These are phyloP conservation scores for Amphirosellinia nigrospora DNA, from an alignment of 495 filamentous ascomycete species.

Conservation along the genomic window DNA sequence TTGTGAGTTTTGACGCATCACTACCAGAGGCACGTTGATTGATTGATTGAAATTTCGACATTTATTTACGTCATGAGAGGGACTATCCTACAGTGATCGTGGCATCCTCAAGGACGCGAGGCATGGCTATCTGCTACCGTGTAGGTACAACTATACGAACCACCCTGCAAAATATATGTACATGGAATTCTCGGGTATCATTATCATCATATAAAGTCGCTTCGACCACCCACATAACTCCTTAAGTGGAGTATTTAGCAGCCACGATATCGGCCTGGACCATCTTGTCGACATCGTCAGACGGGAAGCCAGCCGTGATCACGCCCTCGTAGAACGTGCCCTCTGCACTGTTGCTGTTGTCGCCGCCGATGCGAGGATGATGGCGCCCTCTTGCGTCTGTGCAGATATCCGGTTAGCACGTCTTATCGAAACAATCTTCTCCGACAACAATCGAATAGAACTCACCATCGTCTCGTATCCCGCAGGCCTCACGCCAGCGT, in stretches of 20 bases:
- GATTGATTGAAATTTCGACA: too few species aligned
- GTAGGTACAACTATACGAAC: too few species aligned
- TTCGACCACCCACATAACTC: background rate
- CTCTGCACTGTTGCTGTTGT: constrained; percentile 11
- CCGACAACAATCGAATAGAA: too few species aligned
- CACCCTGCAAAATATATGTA: background rate
- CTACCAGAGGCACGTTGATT: too few species aligned
- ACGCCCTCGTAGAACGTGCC: constrained; percentile 12
- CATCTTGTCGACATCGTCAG: constrained; percentile 3
- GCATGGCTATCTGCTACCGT: too few species aligned
- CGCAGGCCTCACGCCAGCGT: background rate
- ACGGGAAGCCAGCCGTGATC: constrained; percentile 8
- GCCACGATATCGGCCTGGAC: constrained; percentile 5
- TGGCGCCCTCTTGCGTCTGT: constrained; percentile 10
- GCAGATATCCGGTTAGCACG: too few species aligned
- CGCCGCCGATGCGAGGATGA: constrained; percentile 4
- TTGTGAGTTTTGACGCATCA: too few species aligned
- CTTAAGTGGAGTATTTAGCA: constrained; percentile 2
- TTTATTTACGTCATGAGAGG: too few species aligned
- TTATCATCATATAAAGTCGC: background rate
- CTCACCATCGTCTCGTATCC: background rate
- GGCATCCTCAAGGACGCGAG: too few species aligned
- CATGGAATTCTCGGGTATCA: background rate
- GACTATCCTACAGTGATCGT: too few species aligned
- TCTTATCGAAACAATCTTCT: too few species aligned